Base-by-base conservation (phyloP, 352 stramenopile species). In the Globisporangium acanthophoron region DNA sequence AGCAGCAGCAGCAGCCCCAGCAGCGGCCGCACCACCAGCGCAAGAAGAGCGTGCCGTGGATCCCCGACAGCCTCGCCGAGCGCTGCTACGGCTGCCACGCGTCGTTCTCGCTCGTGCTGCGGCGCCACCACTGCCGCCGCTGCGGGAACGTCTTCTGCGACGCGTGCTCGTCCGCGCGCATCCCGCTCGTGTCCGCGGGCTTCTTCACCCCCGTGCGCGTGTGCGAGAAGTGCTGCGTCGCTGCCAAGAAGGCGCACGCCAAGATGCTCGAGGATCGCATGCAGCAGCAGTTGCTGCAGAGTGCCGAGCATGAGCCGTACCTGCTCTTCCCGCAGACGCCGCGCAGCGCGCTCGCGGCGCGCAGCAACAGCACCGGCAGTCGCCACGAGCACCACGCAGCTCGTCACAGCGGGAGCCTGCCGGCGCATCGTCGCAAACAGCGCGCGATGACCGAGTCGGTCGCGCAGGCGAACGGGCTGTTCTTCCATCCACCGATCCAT, bases 121-220 rank as follows among this genome's bases (percentile, higher is more conserved):
- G 84, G 7, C 74, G 86, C 16, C 90, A 97, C 55, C 87, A 96
- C 69, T 96, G 90, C 57, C 78, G 89, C 1, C 70, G 80, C 21
- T 96, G 90, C 62, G 91, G 92, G 5, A 89, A 90, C 44, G 76
- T 97, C 9, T 97, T 97, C 62, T 97, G 92, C 66, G 86, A 96
- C 51, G 67, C 78, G 15, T 97, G 92, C 64, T 86, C 84, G 7
- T 90, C 83, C 5, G 63, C 74, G 6, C 66, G 89, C n/a, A 94
- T 96, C 60, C 78, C 85, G 24, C 61, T 96, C 29, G 71, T 90
- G 1, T 67, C 77, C 2, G 76, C 80, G 0, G 81, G 78, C 2
- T 88, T 91, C 65, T 71, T 79, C 54, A 76, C 74, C 5, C 85
- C 85, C 13, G 85, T 94, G 8, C 68, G 85, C 13, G 85, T 94